Conservation (phyloP, 495 filamentous ascomycete species). For the Penicillium silybi region DNA sequence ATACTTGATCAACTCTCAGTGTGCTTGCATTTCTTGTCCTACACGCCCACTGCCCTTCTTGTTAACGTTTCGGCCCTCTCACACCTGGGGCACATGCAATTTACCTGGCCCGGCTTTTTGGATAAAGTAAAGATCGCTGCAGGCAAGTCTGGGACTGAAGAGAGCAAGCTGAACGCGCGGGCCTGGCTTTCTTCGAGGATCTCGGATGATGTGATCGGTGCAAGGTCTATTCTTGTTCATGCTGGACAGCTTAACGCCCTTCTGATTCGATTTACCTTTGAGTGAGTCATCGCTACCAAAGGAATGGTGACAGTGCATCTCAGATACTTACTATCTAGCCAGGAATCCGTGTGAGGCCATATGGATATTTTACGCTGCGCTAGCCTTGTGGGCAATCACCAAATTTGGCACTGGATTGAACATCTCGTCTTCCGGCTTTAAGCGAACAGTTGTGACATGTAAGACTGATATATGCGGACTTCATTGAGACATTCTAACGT, state of each 20-base stretch:
- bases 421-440: neutral
- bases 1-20: constrained; percentile 5
- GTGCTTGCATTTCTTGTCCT: constrained; percentile 1
- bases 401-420: neutral
- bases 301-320: neutral
- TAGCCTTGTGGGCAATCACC: constrained; percentile 3
- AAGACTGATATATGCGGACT: neutral
- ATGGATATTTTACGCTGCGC: constrained; percentile 1
- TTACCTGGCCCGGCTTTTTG: constrained; percentile 5
- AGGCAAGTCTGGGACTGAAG: constrained; percentile 3
- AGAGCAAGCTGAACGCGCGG: constrained; percentile 1
- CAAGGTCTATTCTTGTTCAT: constrained; percentile 7
- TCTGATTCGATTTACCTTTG: constrained; percentile 3
- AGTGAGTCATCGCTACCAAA: neutral
- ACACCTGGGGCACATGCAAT: constrained; percentile 6
- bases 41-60: constrained; percentile 5
- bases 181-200: constrained; percentile 1
- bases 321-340: constrained; percentile 2
- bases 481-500: neutral
- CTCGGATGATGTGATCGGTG: constrained; percentile 1
- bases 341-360: constrained; percentile 3
- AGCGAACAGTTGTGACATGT: constrained; percentile 2
- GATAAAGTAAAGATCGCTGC: constrained; percentile 5
- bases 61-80: constrained; percentile 7
- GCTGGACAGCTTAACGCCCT: constrained; percentile 4